Evolutionary conservation across 2,329 filamentous ascomycete species (phyloP).

Genomic region (Xylariaceae sp.): DNA sequence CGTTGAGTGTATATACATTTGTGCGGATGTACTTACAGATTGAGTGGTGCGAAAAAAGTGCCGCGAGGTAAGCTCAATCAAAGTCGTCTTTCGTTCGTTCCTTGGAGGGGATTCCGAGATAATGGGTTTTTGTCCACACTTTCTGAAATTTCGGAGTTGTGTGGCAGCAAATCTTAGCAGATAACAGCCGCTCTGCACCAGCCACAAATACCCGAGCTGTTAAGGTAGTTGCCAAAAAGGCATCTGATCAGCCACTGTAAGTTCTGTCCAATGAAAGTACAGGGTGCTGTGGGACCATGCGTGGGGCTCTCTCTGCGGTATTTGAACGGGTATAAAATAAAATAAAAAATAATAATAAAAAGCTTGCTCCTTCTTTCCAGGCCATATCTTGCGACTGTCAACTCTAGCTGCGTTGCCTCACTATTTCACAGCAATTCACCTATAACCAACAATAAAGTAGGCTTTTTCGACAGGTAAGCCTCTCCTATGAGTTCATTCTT

Average conservation of each 20-base stretch:
- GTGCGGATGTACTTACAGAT: slow-evolving; percentile 30
- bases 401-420: too few species aligned
- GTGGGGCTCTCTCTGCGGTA: slow-evolving; percentile 7
- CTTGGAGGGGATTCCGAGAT: slow-evolving; percentile 31
- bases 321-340: slow-evolving; percentile 19
- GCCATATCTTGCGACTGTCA: too few species aligned
- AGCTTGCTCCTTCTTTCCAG: not conserved
- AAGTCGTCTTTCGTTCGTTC: slow-evolving; percentile 27
- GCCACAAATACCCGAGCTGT: slow-evolving; percentile 18
- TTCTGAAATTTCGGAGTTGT: slow-evolving; percentile 30
- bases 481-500: slow-evolving; percentile 19
- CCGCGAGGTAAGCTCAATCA: slow-evolving; percentile 27
- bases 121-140: slow-evolving; percentile 32
- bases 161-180: slow-evolving; percentile 27
- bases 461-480: slow-evolving; percentile 11
- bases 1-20: too few species aligned
- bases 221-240: not conserved
- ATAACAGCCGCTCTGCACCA: slow-evolving; percentile 4
- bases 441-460: not conserved
- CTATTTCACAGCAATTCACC: not conserved
- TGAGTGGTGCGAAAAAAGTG: slow-evolving; percentile 21
- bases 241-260: not conserved
- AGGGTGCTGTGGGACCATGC: not conserved
- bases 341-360: not conserved
- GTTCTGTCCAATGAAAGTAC: slow-evolving; percentile 1